Base-by-base conservation (phyloP, 805 yeast species). In the Lipomyces chichibuensis region DNA sequence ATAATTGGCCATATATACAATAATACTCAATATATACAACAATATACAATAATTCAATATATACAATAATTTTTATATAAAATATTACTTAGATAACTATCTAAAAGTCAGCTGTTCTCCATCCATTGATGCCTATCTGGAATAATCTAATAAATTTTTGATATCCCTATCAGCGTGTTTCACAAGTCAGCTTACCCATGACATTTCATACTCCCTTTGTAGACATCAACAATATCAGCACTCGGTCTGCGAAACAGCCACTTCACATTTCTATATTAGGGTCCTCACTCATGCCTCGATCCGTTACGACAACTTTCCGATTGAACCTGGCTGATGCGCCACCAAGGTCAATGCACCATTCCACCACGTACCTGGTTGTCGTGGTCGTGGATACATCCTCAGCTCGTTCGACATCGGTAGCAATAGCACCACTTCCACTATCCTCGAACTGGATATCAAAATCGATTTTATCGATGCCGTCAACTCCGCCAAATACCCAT, bases 401-500 rank as follows among this genome's bases (percentile, higher is more conserved):
- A 11, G n/a, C 54, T 4, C 5, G 27, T 20, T 49, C n/a, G 54
- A 49, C 4, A 27, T 29, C n/a, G 54, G 8, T 8, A 11, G 25
- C 27, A 9, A 20, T 51, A 11, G 29, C 27, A n/a, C 59, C 14
- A n/a, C 46, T 9, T 27, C 14, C 20, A 25, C 23, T 17, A 20
- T 17, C 11, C 13, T 59, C 62, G 13, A 20, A 13, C 11, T 57
- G 37, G 23, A 66, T 57, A 7, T 65, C 49, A 35, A 63, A 66
- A 25, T 63, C 59, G 46, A 64, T 49, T 23, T 64, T 54, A 13
- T 66, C 65, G 39, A 54, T 56, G 14, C 65, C 67, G 13, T 60
- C 69, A 4, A 55, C 13, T n/a, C 69, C 69, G 29, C 69, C 69
- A 57, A 66, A 66, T n/a, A 59, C 60, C 67, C 67, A 63, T 13